Evolutionary conservation across 106 monocot genomes (phyloP).

Genomic region (Acorus gramineus): DNA sequence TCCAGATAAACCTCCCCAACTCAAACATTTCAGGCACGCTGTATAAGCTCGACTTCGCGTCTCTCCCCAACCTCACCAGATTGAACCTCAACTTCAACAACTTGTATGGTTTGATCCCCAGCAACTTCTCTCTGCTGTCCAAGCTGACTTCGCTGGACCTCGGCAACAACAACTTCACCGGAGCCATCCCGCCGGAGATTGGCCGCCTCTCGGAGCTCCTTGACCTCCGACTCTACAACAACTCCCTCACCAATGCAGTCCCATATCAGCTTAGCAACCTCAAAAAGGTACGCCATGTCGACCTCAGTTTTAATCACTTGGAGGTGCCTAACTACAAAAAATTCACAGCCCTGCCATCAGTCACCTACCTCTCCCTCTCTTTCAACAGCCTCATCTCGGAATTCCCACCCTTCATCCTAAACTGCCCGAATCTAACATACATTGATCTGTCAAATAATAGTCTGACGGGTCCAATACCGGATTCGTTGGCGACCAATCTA

Average conservation of each 20-base stretch:
- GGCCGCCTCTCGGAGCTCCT: no score
- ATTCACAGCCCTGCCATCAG: slow-evolving; percentile 29
- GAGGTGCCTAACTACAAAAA: slow-evolving; percentile 19
- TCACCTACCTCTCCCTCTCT: slow-evolving; percentile 29
- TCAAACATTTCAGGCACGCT: background rate
- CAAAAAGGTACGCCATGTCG: slow-evolving; percentile 4
- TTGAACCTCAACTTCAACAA: slow-evolving; percentile 7
- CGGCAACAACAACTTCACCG: no score
- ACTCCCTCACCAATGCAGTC: no score
- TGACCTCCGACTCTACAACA: no score
- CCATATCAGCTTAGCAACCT: no score
- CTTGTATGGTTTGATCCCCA: slow-evolving; percentile 1
- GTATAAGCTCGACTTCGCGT: slow-evolving; percentile 5
- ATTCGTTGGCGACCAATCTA: slow-evolving; percentile 15
- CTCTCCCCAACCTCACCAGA: background rate
- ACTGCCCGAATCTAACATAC: slow-evolving; percentile 37
- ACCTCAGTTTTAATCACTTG: slow-evolving; percentile 40
- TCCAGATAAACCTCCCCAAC: slow-evolving; percentile 13
- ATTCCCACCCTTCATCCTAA: slow-evolving; percentile 53
- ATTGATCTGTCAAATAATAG: slow-evolving; percentile 41
- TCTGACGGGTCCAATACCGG: slow-evolving; percentile 33
- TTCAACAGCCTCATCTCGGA: slow-evolving; percentile 15
- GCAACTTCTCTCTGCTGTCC: slow-evolving; percentile 1
- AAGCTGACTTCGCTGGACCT: background rate
- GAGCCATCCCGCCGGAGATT: no score